These are phyloP conservation scores for Pyrenochaeta sp. DNA, from an alignment of 2,329 filamentous ascomycete genomes.

Conservation along the genomic window DNA sequence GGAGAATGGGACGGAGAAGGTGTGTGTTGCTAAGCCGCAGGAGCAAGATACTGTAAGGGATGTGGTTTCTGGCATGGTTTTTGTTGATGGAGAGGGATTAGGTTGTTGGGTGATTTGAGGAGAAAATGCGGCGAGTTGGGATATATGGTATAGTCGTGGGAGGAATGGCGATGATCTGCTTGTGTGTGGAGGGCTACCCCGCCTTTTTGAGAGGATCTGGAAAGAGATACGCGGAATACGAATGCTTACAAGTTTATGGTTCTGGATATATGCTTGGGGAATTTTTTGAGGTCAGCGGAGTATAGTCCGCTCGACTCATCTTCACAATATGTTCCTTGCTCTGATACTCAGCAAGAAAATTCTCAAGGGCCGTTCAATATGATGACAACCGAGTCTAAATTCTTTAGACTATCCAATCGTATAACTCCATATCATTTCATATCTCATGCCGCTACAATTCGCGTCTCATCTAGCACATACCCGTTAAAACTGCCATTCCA, in stretches of 20 bases:
- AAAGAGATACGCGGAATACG: background rate
- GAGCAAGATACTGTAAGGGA: slow-evolving; percentile 52
- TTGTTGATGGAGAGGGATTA: slow-evolving; percentile 1
- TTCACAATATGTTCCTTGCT: background rate
- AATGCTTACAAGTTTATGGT: too few relatives aligned
- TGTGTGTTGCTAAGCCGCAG: slow-evolving; percentile 55
- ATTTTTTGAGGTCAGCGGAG: too few relatives aligned
- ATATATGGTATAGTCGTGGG: too few relatives aligned
- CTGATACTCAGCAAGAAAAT: too few relatives aligned
- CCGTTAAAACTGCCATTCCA: slow-evolving; percentile 41
- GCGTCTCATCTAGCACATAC: slow-evolving; percentile 33
- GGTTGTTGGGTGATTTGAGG: background rate
- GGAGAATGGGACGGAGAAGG: slow-evolving; percentile 40
- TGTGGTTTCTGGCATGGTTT: background rate
- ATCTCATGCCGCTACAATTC: background rate
- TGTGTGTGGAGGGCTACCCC: background rate
- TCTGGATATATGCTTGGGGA: too few relatives aligned
- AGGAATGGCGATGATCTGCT: background rate
- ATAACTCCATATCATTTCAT: background rate
- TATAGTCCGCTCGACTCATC: background rate
- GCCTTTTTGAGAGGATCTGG: background rate
- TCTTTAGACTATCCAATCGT: background rate
- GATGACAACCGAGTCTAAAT: background rate
- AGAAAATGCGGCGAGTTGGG: background rate
- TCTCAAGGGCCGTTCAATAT: too few relatives aligned